Evolutionary conservation across 257 asterid species (phyloP).

Genomic region (Petunia axillaris): DNA sequence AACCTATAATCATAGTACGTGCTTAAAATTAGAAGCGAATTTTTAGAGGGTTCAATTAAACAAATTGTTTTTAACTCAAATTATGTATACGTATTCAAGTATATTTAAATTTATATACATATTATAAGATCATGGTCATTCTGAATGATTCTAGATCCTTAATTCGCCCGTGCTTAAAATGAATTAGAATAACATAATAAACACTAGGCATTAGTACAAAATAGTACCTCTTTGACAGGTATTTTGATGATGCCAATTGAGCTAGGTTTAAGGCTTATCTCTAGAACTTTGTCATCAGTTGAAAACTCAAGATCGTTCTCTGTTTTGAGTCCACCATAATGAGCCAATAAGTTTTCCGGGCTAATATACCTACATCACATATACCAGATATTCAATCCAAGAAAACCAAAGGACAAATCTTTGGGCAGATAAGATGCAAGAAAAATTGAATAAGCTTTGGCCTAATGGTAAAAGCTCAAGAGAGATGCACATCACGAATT

Average conservation of each 20-base stretch:
- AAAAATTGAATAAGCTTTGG: no score
- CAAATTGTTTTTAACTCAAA: no score
- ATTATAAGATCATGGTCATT: no score
- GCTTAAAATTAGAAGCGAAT: no score
- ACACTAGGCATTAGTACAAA: neutral
- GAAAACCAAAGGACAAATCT: neutral
- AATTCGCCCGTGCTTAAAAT: neutral
- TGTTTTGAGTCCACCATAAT: conserved; percentile 73
- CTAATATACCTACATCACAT: conserved; percentile 51
- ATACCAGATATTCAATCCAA: conserved; percentile 18
- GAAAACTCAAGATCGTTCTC: conserved; percentile 75
- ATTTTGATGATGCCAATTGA: conserved; percentile 49
- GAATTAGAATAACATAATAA: neutral
- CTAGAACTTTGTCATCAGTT: conserved; percentile 66
- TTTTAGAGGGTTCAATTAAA: no score
- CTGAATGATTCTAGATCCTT: neutral
- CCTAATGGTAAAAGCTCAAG: no score
- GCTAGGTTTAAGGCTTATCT: conserved; percentile 51
- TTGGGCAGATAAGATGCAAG: neutral
- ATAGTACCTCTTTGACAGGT: conserved; percentile 57
- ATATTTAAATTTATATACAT: no score
- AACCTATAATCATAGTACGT: conserved; percentile 37
- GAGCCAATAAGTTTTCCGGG: conserved; percentile 55
- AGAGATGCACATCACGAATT: no score
- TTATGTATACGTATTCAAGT: no score